Evolutionary conservation across 768 basidiomycete species (phyloP).

Genomic region (Rhizopogon vinicolor): DNA sequence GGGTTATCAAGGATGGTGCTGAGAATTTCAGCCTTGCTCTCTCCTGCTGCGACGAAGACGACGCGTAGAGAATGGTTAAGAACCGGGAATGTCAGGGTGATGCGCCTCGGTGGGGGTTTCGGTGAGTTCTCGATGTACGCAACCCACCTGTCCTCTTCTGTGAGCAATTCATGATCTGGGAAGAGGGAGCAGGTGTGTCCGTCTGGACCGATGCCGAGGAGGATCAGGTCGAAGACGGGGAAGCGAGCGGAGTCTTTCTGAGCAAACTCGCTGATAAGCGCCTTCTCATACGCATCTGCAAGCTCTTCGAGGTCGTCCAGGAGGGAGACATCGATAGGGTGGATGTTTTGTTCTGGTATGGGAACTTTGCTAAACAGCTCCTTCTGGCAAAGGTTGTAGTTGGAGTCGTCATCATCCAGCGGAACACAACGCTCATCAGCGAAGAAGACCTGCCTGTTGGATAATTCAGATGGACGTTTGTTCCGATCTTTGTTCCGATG

Average conservation of each 20-base stretch:
- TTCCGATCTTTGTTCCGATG: conserved; percentile 8
- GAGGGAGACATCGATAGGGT: conserved; percentile 67
- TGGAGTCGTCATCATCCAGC: conserved; percentile 89
- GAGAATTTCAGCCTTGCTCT: conserved; percentile 75
- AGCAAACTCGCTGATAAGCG: conserved; percentile 88
- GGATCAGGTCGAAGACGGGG: conserved; percentile 95
- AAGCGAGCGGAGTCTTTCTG: conserved; percentile 91
- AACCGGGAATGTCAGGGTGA: conserved; percentile 90
- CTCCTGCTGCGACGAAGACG: conserved; percentile 86
- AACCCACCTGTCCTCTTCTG: conserved; percentile 92
- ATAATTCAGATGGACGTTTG: background rate
- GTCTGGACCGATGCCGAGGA: conserved; percentile 95
- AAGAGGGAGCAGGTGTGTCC: conserved; percentile 99
- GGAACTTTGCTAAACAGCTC: conserved; percentile 80
- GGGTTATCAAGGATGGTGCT: conserved; percentile 73
- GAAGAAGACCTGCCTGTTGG: conserved; percentile 90
- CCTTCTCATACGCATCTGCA: conserved; percentile 73
- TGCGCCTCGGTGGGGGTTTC: conserved; percentile 85
- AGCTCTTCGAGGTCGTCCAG: conserved; percentile 78
- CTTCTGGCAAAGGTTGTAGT: conserved; percentile 71
- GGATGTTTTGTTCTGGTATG: conserved; percentile 73
- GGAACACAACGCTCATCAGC: conserved; percentile 95
- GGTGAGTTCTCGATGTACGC: conserved; percentile 91
- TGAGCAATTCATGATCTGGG: conserved; percentile 82
- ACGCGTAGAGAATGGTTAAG: conserved; percentile 86